These are phyloP conservation scores for Coniochaeta sp. DNA, from an alignment of 2,329 filamentous ascomycete genomes.

Conservation along the genomic window DNA sequence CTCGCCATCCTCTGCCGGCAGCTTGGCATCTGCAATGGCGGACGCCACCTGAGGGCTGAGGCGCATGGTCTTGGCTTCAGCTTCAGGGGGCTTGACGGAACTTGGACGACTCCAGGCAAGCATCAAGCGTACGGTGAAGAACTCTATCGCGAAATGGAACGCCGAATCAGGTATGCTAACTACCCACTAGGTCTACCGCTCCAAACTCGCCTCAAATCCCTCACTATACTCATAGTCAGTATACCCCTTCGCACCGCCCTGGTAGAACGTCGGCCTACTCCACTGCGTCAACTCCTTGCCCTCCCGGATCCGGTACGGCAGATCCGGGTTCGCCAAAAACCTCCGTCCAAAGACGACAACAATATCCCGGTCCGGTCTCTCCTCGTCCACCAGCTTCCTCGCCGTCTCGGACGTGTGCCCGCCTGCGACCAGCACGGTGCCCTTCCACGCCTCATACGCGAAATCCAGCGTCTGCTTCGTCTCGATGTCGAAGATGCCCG, in stretches of 20 bases:
- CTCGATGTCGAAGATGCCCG: slow-evolving; percentile 17
- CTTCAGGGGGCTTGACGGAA: too few relatives aligned
- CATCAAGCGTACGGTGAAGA: too few relatives aligned
- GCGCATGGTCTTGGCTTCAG: neutral
- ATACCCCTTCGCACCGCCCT: slow-evolving; percentile 26
- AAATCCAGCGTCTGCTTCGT: slow-evolving; percentile 24
- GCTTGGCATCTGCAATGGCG: neutral
- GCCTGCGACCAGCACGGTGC: slow-evolving; percentile 20
- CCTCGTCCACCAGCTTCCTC: slow-evolving; percentile 13
- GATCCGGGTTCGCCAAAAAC: slow-evolving; percentile 34
- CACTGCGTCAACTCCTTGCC: slow-evolving; percentile 25
- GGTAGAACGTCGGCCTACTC: slow-evolving; percentile 29
- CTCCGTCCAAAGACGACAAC: slow-evolving; percentile 29
- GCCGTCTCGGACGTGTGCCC: slow-evolving; percentile 16
- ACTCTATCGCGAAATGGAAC: too few relatives aligned
- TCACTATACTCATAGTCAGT: slow-evolving; percentile 23
- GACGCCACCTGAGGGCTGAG: neutral
- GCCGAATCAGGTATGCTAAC: too few relatives aligned
- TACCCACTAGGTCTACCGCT: too few relatives aligned
- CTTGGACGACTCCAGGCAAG: too few relatives aligned
- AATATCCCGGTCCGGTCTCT: slow-evolving; percentile 12
- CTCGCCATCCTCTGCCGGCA: neutral
- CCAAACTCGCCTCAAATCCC: slow-evolving; percentile 7
- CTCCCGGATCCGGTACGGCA: slow-evolving; percentile 28
- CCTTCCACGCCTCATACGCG: slow-evolving; percentile 15